A percentile compares a stretch with the other conserved stretches of the same genome.
phyloP scores from a whole-genome alignment of 306 rosid species.

The Dicorynia guianensis region DNA sequence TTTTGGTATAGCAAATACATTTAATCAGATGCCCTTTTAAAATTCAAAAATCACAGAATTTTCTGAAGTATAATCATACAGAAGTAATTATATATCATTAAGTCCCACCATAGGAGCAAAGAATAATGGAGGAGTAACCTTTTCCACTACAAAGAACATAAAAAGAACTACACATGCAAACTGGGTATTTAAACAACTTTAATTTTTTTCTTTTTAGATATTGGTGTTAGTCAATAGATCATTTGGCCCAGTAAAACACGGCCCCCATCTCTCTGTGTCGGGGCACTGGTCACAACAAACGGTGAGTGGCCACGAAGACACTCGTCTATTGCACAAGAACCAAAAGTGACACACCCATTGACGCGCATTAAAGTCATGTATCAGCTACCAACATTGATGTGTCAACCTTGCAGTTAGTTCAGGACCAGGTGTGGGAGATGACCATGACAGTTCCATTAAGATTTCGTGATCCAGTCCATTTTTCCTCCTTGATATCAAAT shows the following conservation, averaged over 20 bases:
- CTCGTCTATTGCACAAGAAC: slow-evolving; percentile 40
- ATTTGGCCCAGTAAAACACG: slow-evolving; percentile 48
- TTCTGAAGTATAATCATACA: slow-evolving; percentile 25
- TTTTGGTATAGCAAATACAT: neutral
- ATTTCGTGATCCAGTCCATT: slow-evolving; percentile 44
- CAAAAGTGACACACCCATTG: slow-evolving; percentile 41
- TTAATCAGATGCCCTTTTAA: slow-evolving; percentile 3
- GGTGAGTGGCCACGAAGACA: slow-evolving; percentile 37
- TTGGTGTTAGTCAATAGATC: slow-evolving; percentile 51
- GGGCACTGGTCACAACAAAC: slow-evolving; percentile 36
- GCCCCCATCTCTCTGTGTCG: slow-evolving; percentile 50
- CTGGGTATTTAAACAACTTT: slow-evolving; percentile 41
- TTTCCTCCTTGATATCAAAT: slow-evolving; percentile 27
- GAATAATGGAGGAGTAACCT: slow-evolving; percentile 48
- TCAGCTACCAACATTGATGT: slow-evolving; percentile 21
- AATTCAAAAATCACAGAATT: slow-evolving; percentile 12
- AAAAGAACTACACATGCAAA: slow-evolving; percentile 44
- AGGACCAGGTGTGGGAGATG: slow-evolving; percentile 37
- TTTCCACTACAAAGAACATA: slow-evolving; percentile 45
- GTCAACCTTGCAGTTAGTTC: slow-evolving; percentile 34
- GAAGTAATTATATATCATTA: slow-evolving; percentile 46
- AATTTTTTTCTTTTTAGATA: slow-evolving; percentile 42
- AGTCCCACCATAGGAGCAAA: slow-evolving; percentile 58
- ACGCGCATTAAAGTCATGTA: slow-evolving; percentile 13
- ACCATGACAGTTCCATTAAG: slow-evolving; percentile 55